Conservation (phyloP, 1,284 basidiomycete species). For the Fomitopsis betulina region DNA sequence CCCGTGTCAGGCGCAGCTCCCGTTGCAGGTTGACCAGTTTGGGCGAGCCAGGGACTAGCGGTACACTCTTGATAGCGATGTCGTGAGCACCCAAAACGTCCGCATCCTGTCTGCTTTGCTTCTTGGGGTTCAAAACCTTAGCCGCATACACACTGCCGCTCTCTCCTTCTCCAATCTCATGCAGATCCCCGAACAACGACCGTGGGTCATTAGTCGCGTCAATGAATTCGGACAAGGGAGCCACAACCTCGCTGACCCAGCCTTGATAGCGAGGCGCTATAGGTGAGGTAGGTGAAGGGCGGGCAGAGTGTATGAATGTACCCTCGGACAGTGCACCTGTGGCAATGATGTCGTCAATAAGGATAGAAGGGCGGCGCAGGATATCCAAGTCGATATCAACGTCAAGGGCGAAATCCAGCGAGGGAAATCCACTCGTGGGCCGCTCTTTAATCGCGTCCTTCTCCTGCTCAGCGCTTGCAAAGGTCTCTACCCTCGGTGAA, state of each 20-base stretch:
- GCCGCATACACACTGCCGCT: constrained; percentile 71
- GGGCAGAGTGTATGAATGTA: constrained; percentile 9
- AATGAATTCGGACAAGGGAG: constrained; percentile 60
- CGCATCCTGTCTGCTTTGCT: neutral
- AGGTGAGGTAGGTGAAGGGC: constrained; percentile 21
- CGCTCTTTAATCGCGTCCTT: neutral
- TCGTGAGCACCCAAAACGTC: constrained; percentile 19
- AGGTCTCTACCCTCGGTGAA: constrained; percentile 21
- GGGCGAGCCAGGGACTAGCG: constrained; percentile 52
- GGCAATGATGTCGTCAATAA: constrained; percentile 20
- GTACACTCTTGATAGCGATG: constrained; percentile 67
- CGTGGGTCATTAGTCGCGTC: constrained; percentile 56
- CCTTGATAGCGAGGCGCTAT: constrained; percentile 22
- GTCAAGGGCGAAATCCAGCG: constrained; percentile 5
- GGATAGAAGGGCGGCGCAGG: constrained; percentile 20
- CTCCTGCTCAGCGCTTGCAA: constrained; percentile 14
- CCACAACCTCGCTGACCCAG: constrained; percentile 49
- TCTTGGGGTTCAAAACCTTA: constrained; percentile 30
- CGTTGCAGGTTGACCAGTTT: constrained; percentile 59
- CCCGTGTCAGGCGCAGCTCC: constrained; percentile 56
- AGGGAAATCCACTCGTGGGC: neutral
- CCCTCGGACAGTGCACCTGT: constrained; percentile 8
- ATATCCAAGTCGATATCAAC: constrained; percentile 5
- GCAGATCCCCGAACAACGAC: constrained; percentile 56
- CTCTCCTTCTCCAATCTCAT: constrained; percentile 77